Evolutionary conservation across 345 rosid genomes (phyloP).

Genomic region (Corymbia maculata): DNA sequence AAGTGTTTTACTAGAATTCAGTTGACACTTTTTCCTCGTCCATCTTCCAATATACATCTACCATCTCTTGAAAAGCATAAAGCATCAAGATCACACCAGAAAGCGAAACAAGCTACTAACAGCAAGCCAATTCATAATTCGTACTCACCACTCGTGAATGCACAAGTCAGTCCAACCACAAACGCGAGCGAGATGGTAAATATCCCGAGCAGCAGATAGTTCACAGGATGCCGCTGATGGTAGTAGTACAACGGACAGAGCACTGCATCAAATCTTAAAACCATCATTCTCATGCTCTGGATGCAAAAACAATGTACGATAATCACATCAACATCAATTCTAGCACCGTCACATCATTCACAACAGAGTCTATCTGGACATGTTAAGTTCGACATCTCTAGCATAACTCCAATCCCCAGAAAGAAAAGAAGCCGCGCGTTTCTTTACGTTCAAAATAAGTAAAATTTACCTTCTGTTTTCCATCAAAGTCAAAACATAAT

Average conservation of each 20-base stretch:
- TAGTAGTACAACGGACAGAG: slow-evolving; percentile 75
- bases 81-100: background rate
- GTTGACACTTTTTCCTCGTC: background rate
- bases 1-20: background rate
- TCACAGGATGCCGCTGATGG: slow-evolving; percentile 84
- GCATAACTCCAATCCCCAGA: no score
- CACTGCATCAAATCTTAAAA: slow-evolving; percentile 26
- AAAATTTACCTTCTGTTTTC: background rate
- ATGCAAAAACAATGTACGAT: background rate
- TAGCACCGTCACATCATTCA: background rate
- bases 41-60: background rate
- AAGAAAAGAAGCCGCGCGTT: no score
- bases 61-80: background rate
- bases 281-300: background rate
- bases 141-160: slow-evolving; percentile 46
- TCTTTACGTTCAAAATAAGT: no score
- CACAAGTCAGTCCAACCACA: slow-evolving; percentile 73
- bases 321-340: background rate
- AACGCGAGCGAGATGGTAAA: slow-evolving; percentile 69
- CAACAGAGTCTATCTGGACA: background rate
- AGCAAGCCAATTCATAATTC: background rate
- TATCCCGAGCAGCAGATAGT: slow-evolving; percentile 61
- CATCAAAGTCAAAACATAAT: background rate
- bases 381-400: background rate
- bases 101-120: background rate